Conservation (phyloP, 257 asterid species). For the Jaltomata sinuosa region DNA sequence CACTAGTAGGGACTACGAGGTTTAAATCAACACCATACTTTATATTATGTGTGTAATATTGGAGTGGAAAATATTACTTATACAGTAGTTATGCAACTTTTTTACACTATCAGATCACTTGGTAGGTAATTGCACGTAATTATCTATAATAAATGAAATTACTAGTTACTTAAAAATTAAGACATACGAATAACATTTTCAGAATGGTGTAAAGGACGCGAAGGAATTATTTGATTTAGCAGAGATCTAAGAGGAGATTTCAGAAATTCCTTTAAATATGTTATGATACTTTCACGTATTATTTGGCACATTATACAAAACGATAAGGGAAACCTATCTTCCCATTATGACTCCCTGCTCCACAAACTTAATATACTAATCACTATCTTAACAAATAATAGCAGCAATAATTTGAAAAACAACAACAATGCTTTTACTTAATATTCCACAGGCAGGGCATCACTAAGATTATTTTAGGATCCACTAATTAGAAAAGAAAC, state of each 20-base stretch:
- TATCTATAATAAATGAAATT: no score
- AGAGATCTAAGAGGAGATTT: neutral
- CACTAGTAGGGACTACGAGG: neutral
- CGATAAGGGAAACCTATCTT: neutral
- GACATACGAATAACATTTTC: no score
- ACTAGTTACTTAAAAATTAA: neutral
- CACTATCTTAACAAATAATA: neutral
- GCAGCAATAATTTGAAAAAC: neutral
- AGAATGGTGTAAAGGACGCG: neutral
- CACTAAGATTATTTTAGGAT: constrained; percentile 1
- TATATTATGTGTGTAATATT: no score
- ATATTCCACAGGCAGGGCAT: neutral
- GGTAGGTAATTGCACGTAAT: neutral
- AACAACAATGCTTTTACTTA: neutral
- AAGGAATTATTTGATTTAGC: neutral
- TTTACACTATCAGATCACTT: neutral
- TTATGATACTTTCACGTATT: neutral
- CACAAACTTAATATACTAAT: neutral
- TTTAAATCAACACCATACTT: neutral
- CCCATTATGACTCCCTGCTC: neutral
- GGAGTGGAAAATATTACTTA: no score
- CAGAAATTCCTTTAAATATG: neutral
- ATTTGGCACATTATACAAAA: neutral
- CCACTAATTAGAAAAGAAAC: constrained; percentile 9
- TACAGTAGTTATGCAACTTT: neutral